phyloP scores from a whole-genome alignment of 805 yeast genomes.

The Ogataea philodendri region DNA sequence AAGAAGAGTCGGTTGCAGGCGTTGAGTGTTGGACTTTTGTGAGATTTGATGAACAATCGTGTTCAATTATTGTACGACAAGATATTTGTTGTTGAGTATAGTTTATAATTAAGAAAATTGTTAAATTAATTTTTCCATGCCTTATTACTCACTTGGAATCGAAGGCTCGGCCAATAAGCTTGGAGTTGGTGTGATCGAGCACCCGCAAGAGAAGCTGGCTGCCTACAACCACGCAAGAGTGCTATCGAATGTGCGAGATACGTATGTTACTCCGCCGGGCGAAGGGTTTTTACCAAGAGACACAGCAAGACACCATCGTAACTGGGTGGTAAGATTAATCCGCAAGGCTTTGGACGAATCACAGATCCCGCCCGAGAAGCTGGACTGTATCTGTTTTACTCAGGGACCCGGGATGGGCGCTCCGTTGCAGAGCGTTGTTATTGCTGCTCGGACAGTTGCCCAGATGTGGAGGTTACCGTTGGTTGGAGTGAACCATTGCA shows the following conservation, averaged over 20 bases:
- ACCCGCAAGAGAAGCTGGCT: conserved; percentile 57
- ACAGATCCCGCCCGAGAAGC: conserved; percentile 43
- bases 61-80: conserved; percentile 5
- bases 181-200: conserved; percentile 90
- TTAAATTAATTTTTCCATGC: conserved; percentile 1
- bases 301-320: conserved; percentile 93
- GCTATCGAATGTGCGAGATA: conserved; percentile 88
- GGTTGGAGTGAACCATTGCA: conserved; percentile 95
- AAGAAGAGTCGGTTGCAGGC: conserved; percentile 12
- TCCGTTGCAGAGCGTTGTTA: conserved; percentile 87
- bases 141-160: conserved; percentile 65
- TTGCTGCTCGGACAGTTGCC: conserved; percentile 85
- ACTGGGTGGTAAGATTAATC: conserved; percentile 85
- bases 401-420: conserved; percentile 99
- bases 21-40: conserved; percentile 12
- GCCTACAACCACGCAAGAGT: conserved; percentile 66
- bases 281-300: conserved; percentile 97
- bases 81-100: conserved; percentile 1
- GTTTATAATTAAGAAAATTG: conserved; percentile 1
- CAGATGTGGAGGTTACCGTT: conserved; percentile 80
- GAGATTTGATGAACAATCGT: conserved; percentile 10
- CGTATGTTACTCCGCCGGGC: conserved; percentile 95
- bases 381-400: conserved; percentile 87
- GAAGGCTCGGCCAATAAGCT: conserved; percentile 98
- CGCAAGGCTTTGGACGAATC: conserved; percentile 66